Evolutionary conservation across 768 basidiomycete species (phyloP), one percentile per base, ranked within the genome.

Genomic region (Amanita muscaria): DNA sequence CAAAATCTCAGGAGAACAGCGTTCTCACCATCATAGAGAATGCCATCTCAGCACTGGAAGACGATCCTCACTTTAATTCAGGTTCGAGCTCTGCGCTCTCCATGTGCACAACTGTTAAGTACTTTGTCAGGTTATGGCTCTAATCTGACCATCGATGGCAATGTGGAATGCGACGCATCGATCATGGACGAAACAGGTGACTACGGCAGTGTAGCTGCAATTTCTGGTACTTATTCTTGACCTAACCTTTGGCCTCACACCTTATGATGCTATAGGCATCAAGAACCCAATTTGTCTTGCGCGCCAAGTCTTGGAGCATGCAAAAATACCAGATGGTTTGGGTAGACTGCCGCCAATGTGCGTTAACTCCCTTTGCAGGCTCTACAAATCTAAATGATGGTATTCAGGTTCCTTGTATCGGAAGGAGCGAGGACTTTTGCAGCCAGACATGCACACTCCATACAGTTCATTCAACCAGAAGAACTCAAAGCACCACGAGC

Each of bases 101-200:
- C n/a, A n/a, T n/a, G n/a, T n/a, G n/a, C n/a, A n/a, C n/a, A n/a
- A n/a, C n/a, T n/a, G n/a, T n/a, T n/a, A n/a, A n/a, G n/a, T n/a
- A n/a, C n/a, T n/a, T n/a, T n/a, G n/a, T n/a, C n/a, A 81, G 85
- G 87, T 1, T 77, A 72, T 49, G 87, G 88, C 3, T 86, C 88
- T 2, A 90, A 89, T 58, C 64, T 90, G 36, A 88, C 84, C 0
- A 50, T 80, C 3, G 67, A 74, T n/a, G 86, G 88, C 11, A 65
- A 64, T 2, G 86, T 88, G 14, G 88, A 90, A 62, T 89, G 88
- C 53, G 88, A 90, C 53, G 87, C 88, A 6, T 72, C 83, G 10
- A 65, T 89, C 45, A 85, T 87, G 79, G 73, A 74, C 18, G 61
- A 59, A 12, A 56, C 53, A 27, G 51, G 55, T 29, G 58, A 55